A percentile compares a stretch with the other conserved stretches of the same genome.
Conservation (phyloP, 768 basidiomycete species). For the Melanogaster broomeanus region DNA sequence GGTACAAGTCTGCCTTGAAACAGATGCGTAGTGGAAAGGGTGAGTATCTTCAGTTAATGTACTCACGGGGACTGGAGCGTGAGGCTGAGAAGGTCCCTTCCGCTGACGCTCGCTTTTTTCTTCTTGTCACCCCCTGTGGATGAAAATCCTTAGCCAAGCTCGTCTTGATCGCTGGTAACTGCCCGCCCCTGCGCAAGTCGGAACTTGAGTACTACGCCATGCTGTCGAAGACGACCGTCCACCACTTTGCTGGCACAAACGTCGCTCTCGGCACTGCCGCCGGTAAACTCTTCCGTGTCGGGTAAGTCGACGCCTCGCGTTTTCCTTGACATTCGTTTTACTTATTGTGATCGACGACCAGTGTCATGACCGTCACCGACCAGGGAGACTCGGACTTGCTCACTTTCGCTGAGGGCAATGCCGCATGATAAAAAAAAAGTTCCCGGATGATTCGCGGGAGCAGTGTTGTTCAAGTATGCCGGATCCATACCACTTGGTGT, state of each 20-base stretch:
- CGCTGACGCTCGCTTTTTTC: slow-evolving; percentile 51
- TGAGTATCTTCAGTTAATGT: slow-evolving; percentile 50
- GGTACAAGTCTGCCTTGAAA: slow-evolving; percentile 98
- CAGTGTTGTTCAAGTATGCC: slow-evolving; percentile 3
- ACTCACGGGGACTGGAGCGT: slow-evolving; percentile 93
- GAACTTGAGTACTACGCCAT: slow-evolving; percentile 99
- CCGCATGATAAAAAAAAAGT: slow-evolving; percentile 56
- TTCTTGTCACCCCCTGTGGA: slow-evolving; percentile 18
- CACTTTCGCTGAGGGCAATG: slow-evolving; percentile 74
- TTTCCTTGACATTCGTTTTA: slow-evolving; percentile 4
- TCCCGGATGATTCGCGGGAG: neutral
- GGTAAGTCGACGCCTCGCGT: slow-evolving; percentile 47
- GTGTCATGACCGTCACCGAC: slow-evolving; percentile 97
- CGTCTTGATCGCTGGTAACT: slow-evolving; percentile 97
- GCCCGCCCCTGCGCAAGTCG: slow-evolving; percentile 97
- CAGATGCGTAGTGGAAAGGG: slow-evolving; percentile 98
- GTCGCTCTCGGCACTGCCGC: slow-evolving; percentile 98
- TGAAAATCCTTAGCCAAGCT: slow-evolving; percentile 76
- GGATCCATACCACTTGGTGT: neutral
- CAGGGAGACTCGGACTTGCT: slow-evolving; percentile 97
- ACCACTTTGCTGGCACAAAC: slow-evolving; percentile 97
- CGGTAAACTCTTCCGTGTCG: slow-evolving; percentile 98
- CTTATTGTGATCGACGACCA: slow-evolving; percentile 29
- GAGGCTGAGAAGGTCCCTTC: slow-evolving; percentile 99
- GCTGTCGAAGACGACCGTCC: slow-evolving; percentile 98